phyloP scores from a whole-genome alignment of 129 eudicot species.

The Helichrysum umbraculigerum region DNA sequence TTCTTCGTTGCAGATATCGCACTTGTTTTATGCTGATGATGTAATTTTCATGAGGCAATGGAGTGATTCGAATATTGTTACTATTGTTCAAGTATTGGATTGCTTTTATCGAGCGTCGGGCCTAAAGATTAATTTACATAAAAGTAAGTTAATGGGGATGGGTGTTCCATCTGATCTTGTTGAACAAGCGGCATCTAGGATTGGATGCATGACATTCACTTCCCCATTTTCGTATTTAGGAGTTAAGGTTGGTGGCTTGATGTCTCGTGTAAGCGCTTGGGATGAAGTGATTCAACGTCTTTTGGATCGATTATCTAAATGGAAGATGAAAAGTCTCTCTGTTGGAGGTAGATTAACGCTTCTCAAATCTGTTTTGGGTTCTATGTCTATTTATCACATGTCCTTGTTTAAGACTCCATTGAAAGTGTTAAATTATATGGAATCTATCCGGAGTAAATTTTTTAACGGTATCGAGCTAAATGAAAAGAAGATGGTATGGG shows the following conservation, averaged over 20 bases:
- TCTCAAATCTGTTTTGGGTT: background rate
- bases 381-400: background rate
- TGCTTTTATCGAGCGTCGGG: background rate
- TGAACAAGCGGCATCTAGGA: background rate
- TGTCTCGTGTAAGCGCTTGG: background rate
- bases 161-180: background rate
- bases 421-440: no score
- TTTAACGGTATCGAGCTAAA: no score
- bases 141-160: no score
- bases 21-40: no score
- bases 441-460: no score
- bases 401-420: no score
- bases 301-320: background rate
- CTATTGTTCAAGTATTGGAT: background rate
- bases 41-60: background rate
- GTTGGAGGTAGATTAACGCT: background rate
- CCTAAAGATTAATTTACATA: no score
- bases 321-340: conserved; percentile 1
- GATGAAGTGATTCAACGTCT: background rate
- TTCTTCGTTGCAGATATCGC: background rate
- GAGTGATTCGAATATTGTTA: background rate
- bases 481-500: no score
- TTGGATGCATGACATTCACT: background rate
- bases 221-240: background rate
- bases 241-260: background rate